A percentile compares a stretch with the other conserved stretches of the same genome.
Conservation (phyloP, 768 basidiomycete genomes). For the Bullera alba region DNA sequence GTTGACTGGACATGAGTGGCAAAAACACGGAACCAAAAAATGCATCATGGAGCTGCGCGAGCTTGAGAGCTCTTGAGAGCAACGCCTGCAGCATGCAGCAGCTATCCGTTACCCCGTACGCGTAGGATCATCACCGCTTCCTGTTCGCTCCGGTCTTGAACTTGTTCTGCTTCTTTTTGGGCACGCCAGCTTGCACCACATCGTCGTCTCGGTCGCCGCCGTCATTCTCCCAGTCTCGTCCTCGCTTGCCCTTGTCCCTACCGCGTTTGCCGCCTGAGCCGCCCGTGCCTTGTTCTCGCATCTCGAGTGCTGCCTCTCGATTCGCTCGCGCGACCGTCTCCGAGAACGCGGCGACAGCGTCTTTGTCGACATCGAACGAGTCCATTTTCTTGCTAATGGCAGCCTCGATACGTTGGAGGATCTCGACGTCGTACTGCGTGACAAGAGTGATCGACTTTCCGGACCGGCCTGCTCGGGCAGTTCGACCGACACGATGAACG, state of each 20-base stretch:
- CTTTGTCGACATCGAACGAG: constrained; percentile 69
- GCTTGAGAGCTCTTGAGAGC: too few species aligned
- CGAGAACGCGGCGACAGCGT: constrained; percentile 76
- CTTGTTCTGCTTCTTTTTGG: constrained; percentile 53
- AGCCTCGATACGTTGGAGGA: constrained; percentile 86
- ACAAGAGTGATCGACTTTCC: constrained; percentile 97
- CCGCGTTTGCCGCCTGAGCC: constrained; percentile 53
- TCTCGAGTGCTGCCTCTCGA: constrained; percentile 61
- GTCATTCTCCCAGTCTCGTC: constrained; percentile 53
- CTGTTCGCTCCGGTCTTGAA: constrained; percentile 12
- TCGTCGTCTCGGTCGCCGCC: constrained; percentile 90
- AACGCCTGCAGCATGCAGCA: too few species aligned
- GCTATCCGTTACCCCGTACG: too few species aligned
- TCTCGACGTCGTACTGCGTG: constrained; percentile 96
- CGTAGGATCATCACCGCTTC: background rate
- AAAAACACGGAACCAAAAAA: too few species aligned
- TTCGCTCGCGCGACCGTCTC: constrained; percentile 86
- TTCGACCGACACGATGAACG: constrained; percentile 95
- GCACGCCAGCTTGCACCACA: constrained; percentile 82
- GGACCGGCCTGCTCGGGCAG: constrained; percentile 92
- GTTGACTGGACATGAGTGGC: too few species aligned
- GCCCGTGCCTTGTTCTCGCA: constrained; percentile 65
- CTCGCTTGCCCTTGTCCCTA: constrained; percentile 45
- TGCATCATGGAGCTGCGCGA: too few species aligned
- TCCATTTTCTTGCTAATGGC: constrained; percentile 90